These are phyloP conservation scores for Penicillium sp. DNA, from an alignment of 2,329 filamentous ascomycete species.

Conservation along the genomic window DNA sequence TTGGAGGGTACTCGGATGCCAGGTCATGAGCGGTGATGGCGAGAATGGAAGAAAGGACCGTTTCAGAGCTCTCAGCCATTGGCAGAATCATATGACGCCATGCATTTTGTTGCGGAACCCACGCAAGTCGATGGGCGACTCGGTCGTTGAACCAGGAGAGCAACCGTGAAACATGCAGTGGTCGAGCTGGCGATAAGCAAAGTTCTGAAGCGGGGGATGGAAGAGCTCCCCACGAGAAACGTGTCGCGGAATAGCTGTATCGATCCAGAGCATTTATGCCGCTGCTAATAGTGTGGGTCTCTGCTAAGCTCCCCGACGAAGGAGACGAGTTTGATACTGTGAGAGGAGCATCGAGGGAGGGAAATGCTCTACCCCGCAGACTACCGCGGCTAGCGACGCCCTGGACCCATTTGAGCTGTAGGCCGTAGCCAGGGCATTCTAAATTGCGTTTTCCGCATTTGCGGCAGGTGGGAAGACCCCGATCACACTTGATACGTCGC, in stretches of 20 bases:
- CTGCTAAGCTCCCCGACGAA: not conserved
- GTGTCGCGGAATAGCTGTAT: not conserved
- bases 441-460: constrained; percentile 29
- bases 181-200: not conserved
- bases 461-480: constrained; percentile 23
- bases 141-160: constrained; percentile 10
- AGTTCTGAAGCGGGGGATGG: not conserved
- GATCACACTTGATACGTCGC: constrained; percentile 29
- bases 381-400: constrained; percentile 29
- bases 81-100: constrained; percentile 25
- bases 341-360: constrained; percentile 7
- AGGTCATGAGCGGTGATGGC: constrained; percentile 23
- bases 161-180: constrained; percentile 5
- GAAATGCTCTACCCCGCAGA: constrained; percentile 23
- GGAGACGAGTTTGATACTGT: not conserved
- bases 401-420: constrained; percentile 27
- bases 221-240: not conserved
- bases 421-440: constrained; percentile 29
- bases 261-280: not conserved
- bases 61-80: constrained; percentile 18
- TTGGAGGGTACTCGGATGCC: constrained; percentile 7
- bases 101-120: constrained; percentile 19
- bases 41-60: constrained; percentile 22
- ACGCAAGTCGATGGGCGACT: constrained; percentile 12
- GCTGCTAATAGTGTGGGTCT: not conserved